Percentiles rank a stretch among this genome's conserved stretches.
phyloP scores from a whole-genome alignment of 805 yeast genomes.

The Isabelozyma heimii region DNA sequence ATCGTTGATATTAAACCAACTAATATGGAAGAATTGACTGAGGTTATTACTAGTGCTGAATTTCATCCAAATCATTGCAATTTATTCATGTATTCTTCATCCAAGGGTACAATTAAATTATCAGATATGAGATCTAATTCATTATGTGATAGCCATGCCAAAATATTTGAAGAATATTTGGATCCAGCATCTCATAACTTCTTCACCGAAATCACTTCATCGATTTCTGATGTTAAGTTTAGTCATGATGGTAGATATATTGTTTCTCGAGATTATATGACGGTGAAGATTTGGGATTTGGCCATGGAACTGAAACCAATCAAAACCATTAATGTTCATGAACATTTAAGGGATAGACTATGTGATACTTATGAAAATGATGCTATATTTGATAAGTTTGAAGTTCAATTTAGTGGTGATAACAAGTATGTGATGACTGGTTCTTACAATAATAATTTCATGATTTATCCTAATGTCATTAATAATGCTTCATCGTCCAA shows the following conservation, averaged over 20 bases:
- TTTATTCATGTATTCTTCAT: constrained; percentile 89
- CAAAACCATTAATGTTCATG: constrained; percentile 93
- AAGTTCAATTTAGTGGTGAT: constrained; percentile 93
- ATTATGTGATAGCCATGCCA: constrained; percentile 85
- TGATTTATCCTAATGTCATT: constrained; percentile 89
- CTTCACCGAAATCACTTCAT: constrained; percentile 94
- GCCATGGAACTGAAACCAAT: constrained; percentile 95
- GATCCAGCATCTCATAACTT: constrained; percentile 93
- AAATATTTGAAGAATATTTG: constrained; percentile 85
- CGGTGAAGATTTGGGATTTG: constrained; percentile 97
- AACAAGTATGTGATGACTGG: constrained; percentile 93
- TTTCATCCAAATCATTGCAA: constrained; percentile 94
- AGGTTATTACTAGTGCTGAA: constrained; percentile 94
- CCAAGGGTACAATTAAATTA: constrained; percentile 92
- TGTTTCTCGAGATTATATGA: constrained; percentile 95
- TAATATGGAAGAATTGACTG: constrained; percentile 98
- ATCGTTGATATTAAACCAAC: constrained; percentile 97
- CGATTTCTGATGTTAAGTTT: constrained; percentile 91
- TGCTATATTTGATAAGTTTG: constrained; percentile 97
- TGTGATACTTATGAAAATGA: constrained; percentile 98
- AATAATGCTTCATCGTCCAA: constrained; percentile 12
- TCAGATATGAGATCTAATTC: constrained; percentile 97
- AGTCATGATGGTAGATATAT: constrained; percentile 90
- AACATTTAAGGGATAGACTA: constrained; percentile 84
- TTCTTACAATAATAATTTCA: constrained; percentile 92